Percentiles rank a stretch among this genome's conserved stretches.
phyloP scores from a whole-genome alignment of 805 yeast species.

The Candida nitratophila region DNA sequence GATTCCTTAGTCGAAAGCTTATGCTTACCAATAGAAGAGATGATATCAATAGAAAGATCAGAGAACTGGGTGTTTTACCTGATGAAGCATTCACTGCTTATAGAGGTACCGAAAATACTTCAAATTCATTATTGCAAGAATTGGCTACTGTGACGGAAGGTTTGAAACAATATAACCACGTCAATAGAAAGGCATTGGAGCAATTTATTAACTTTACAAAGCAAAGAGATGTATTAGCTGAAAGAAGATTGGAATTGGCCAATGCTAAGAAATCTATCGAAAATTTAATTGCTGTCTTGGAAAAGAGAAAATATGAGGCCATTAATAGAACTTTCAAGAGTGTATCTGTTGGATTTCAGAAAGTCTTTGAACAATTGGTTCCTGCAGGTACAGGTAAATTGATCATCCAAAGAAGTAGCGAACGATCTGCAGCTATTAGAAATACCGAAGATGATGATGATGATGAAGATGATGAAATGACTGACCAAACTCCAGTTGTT shows the following conservation, averaged over 20 bases:
- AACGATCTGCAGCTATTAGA: background rate
- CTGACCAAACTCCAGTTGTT: too few species aligned
- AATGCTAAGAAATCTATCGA: constrained; percentile 68
- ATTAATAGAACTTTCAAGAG: constrained; percentile 70
- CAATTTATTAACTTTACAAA: constrained; percentile 68
- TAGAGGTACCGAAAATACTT: constrained; percentile 28
- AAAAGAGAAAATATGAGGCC: constrained; percentile 76
- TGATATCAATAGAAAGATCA: constrained; percentile 62
- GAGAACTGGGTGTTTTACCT: constrained; percentile 84
- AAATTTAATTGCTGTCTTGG: constrained; percentile 59
- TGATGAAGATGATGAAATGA: constrained; percentile 13
- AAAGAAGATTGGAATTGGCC: constrained; percentile 62
- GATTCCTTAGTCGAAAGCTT: constrained; percentile 53
- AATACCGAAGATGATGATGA: constrained; percentile 14
- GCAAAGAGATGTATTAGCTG: constrained; percentile 60
- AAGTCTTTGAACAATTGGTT: constrained; percentile 72
- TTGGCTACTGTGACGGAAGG: constrained; percentile 50
- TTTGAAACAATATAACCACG: constrained; percentile 61
- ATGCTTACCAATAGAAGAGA: constrained; percentile 55
- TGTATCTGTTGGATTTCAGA: constrained; percentile 66
- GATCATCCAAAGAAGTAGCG: constrained; percentile 46
- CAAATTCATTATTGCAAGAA: constrained; percentile 46
- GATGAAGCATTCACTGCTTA: constrained; percentile 67
- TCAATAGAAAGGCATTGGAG: constrained; percentile 85
- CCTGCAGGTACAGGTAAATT: constrained; percentile 77